Evolutionary conservation across 202 grass and related monocot genomes (phyloP), one percentile per base, ranked within the genome.

Genomic region (Musa balbisiana): DNA sequence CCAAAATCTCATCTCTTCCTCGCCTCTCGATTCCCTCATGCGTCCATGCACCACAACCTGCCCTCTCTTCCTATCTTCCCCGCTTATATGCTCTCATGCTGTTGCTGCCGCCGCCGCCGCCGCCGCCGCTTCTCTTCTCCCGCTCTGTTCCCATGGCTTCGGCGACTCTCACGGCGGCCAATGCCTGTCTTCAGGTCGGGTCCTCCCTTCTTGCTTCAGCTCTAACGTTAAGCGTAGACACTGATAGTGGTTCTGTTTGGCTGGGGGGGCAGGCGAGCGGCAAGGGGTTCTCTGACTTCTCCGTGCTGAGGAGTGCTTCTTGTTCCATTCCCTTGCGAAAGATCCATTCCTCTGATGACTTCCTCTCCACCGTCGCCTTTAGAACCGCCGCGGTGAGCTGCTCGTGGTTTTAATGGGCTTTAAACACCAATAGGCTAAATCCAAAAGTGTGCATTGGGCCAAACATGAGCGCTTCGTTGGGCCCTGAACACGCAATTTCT

Each of bases 1-100:
- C 92, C 89, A 73, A 87, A 96, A 92, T 96, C 89, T 90, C 78
- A 90, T 88, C 92, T 76, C 82, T 69, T 81, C 80, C 87, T 67
- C 78, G 22, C 72, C 49, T 75, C 49, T 74, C 51, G 63, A 49
- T 81, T 17, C 51, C 55, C 20, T 69, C 51, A 71, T 26, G 25
- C 69, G 8, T 56, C 23, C 14, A 20, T 14, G 10, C 53, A 74
- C 72, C 72, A 74, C 72, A 74, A 19, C 49, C 49, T 70, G 0
- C 15, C 15, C 13, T 73, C 21, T 9, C 11, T 17, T 73, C 51
- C 55, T 26, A 73, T 53, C 51, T 26, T 53, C 22, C 14, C 33
- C 51, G 2, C 23, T 24, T 51, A 54, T 55, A 29, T 24, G 17
- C 17, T 71, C 17, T 29, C 33, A 5, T 43, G 33, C 33, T 33